Evolutionary conservation across 345 rosid species (phyloP).

Genomic region (Eucalyptus guilfoylei): DNA sequence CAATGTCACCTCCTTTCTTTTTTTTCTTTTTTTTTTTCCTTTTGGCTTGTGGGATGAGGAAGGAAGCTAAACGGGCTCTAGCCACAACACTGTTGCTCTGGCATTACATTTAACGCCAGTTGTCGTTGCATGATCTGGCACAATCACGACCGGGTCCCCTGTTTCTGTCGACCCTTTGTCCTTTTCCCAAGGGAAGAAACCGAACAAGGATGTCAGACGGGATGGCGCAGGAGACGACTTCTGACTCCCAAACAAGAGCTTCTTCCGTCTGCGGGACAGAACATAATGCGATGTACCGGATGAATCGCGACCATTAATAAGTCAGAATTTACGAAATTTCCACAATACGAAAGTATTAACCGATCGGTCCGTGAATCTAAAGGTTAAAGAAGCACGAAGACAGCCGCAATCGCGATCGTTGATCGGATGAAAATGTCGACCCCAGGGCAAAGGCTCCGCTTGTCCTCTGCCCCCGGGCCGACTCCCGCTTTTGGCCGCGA

Average conservation of each 20-base stretch:
- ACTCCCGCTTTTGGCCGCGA: slow-evolving; percentile 4
- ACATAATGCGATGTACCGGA: background rate
- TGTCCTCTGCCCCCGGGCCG: slow-evolving; percentile 23
- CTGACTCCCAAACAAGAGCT: background rate
- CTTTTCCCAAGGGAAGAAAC: background rate
- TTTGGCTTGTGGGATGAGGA: background rate
- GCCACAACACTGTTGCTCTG: background rate
- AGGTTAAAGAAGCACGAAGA: background rate
- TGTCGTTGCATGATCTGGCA: background rate
- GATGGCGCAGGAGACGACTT: background rate
- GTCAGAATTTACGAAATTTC: too few relatives aligned
- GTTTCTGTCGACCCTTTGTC: background rate
- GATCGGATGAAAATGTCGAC: background rate
- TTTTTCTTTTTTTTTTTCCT: rapidly evolving
- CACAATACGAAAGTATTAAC: too few relatives aligned
- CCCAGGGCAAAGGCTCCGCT: slow-evolving; percentile 22
- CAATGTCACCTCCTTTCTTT: background rate
- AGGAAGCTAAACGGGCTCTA: background rate
- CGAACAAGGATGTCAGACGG: background rate
- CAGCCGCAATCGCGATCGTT: background rate
- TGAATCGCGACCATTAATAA: background rate
- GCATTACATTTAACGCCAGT: background rate
- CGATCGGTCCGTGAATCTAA: background rate
- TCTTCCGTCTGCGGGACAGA: background rate
- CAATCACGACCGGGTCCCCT: background rate